These are phyloP conservation scores for Aphanoascus verrucosus DNA, from an alignment of 2,329 filamentous ascomycete species.

Conservation along the genomic window DNA sequence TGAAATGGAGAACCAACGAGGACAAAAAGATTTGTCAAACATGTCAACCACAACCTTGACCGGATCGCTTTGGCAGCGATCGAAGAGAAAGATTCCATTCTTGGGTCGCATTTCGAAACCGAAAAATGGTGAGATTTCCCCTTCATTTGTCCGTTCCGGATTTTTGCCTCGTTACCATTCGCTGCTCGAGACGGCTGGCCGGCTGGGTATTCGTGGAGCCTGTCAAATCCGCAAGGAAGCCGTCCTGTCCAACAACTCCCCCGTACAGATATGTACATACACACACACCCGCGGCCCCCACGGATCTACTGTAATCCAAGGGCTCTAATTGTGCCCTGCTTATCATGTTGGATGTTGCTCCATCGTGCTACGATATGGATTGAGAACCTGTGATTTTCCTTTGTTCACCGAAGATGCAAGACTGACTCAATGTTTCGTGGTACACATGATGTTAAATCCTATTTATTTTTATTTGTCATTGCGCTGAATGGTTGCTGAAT, in stretches of 20 bases:
- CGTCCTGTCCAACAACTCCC: not conserved
- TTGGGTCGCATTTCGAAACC: constrained; percentile 14
- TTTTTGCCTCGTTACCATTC: not conserved
- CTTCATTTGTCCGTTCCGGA: not conserved
- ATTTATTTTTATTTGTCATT: not conserved
- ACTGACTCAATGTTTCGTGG: not conserved
- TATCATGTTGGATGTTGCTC: no score
- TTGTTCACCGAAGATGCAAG: not conserved
- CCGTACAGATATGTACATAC: not conserved
- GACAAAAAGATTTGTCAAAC: constrained; percentile 10
- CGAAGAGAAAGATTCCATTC: constrained; percentile 15
- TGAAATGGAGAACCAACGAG: not conserved
- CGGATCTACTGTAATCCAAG: no score
- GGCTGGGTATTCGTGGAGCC: not conserved
- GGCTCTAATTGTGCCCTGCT: no score
- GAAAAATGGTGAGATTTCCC: constrained; percentile 12
- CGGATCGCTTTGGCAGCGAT: constrained; percentile 14
- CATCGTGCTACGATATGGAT: constrained; percentile 5
- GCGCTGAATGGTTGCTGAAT: constrained; percentile 1
- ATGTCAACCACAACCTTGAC: constrained; percentile 14
- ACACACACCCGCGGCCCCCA: no score
- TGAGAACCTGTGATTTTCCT: not conserved
- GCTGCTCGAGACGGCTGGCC: not conserved
- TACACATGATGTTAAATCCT: constrained; percentile 1
- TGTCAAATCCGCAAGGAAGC: not conserved